Percentiles rank a stretch among this genome's conserved stretches.
Evolutionary conservation across 192 early-diverging fungal genomes (phyloP).

Genomic region (Rhizophagus clarus): DNA sequence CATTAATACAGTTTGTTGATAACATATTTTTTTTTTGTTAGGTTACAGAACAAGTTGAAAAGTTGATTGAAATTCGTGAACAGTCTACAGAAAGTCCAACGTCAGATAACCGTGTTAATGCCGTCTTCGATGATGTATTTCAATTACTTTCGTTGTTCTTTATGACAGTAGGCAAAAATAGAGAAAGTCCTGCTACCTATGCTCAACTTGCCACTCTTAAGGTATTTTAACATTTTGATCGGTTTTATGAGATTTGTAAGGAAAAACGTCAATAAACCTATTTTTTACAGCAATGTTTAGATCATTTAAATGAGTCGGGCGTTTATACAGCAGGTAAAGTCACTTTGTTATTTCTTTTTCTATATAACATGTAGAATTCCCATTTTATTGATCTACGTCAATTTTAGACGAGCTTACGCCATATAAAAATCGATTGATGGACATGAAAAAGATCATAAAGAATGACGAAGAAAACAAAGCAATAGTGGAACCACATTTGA

Average conservation of each 20-base stretch:
- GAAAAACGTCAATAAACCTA: not conserved
- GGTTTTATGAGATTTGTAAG: not conserved
- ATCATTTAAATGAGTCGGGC: conserved; percentile 54
- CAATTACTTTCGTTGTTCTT: conserved; percentile 77
- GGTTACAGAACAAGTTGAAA: conserved; percentile 51
- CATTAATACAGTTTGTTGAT: not conserved
- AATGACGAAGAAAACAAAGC: conserved; percentile 42
- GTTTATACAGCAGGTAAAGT: conserved; percentile 58
- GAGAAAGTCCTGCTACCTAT: conserved; percentile 76
- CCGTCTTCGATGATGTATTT: conserved; percentile 75
- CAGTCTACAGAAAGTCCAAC: conserved; percentile 28
- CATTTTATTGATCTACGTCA: conserved; percentile 22
- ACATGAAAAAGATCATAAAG: conserved; percentile 62
- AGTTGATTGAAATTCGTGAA: conserved; percentile 32
- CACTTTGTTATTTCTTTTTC: not conserved
- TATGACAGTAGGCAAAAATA: conserved; percentile 73
- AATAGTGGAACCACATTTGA: conserved; percentile 46
- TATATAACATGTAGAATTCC: not conserved
- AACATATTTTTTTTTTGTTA: not conserved
- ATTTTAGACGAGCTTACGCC: conserved; percentile 59
- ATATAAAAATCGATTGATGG: conserved; percentile 57
- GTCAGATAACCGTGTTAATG: conserved; percentile 58
- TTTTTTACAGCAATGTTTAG: conserved; percentile 7
- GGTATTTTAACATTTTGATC: conserved; percentile 38
- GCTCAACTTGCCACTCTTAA: conserved; percentile 77